phyloP scores from a whole-genome alignment of 2,329 filamentous ascomycete species.

The Raffaelea deltoideospora region DNA sequence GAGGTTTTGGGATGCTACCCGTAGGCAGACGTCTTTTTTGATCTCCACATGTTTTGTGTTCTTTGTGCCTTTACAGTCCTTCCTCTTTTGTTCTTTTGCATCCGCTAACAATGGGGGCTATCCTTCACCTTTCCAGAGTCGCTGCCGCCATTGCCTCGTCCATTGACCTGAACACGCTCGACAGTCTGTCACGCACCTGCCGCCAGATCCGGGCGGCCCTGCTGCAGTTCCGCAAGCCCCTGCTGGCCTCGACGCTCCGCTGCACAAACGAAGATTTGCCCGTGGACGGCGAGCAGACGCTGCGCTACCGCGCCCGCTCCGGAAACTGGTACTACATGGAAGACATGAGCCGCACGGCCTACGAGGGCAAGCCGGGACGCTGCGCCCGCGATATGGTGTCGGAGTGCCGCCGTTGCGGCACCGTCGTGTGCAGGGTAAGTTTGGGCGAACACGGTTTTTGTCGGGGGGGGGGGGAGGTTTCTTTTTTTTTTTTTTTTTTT shows the following conservation, averaged over 20 bases:
- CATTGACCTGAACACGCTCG: constrained; percentile 77
- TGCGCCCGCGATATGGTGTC: constrained; percentile 82
- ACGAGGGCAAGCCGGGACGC: constrained; percentile 52
- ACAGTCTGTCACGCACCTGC: constrained; percentile 70
- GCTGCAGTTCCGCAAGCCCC: constrained; percentile 59
- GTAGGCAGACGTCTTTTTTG: constrained; percentile 31
- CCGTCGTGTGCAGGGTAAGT: constrained; percentile 67
- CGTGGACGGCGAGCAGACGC: constrained; percentile 37
- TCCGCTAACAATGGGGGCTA: not conserved
- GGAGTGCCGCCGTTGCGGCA: constrained; percentile 64
- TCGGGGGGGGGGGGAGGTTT: too few species aligned
- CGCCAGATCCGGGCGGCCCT: constrained; percentile 64
- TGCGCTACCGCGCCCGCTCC: constrained; percentile 42
- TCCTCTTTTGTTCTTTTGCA: constrained; percentile 8
- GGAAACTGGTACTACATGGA: constrained; percentile 46
- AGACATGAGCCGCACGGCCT: constrained; percentile 27
- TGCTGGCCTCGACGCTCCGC: constrained; percentile 61
- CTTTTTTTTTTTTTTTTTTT: not conserved
- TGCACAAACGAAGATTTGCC: constrained; percentile 57
- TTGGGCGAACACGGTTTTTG: not conserved
- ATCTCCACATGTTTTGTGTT: not conserved
- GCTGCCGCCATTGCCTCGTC: constrained; percentile 58
- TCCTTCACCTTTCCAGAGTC: constrained; percentile 37
- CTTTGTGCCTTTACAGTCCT: not conserved
- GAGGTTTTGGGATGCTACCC: constrained; percentile 53